Percentiles rank a stretch among this genome's conserved stretches.
Conservation (phyloP, 2,329 filamentous ascomycete genomes). For the Fusarium drepaniforme region DNA sequence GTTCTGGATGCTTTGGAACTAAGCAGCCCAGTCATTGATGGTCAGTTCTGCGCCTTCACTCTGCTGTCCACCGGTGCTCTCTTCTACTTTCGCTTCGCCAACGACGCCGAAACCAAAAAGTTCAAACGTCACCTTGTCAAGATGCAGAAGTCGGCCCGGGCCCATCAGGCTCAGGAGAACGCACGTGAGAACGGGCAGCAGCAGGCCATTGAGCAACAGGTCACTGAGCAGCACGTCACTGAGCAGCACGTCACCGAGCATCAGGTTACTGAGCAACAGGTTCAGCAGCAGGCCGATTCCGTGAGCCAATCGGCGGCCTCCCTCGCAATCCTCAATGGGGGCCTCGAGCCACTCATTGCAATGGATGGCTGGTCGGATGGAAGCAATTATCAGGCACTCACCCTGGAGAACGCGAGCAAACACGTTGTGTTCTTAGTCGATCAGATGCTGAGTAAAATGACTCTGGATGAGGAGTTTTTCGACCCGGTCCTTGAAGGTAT, state of each 20-base stretch:
- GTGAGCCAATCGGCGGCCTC: neutral
- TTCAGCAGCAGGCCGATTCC: neutral
- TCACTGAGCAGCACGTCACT: no score
- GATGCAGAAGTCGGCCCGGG: conserved; percentile 14
- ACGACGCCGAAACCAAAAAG: conserved; percentile 20
- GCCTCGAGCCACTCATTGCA: conserved; percentile 12
- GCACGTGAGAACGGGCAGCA: neutral
- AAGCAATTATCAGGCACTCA: conserved; percentile 2
- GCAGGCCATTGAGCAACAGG: neutral
- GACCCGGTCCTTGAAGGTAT: conserved; percentile 38
- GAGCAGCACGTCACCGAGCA: no score
- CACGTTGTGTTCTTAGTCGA: conserved; percentile 18
- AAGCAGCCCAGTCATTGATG: conserved; percentile 27
- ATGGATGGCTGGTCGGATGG: conserved; percentile 21
- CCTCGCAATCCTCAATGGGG: conserved; percentile 5
- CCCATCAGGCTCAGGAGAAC: neutral
- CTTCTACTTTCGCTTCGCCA: conserved; percentile 36
- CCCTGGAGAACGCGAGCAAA: neutral
- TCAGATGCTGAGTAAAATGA: conserved; percentile 18
- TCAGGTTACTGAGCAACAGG: no score
- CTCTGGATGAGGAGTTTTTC: conserved; percentile 11
- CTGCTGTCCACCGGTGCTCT: neutral
- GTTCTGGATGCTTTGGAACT: conserved; percentile 40
- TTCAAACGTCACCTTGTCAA: conserved; percentile 21
- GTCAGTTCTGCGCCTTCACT: conserved; percentile 38